Conservation (phyloP, 164 flowering plant species). For the Euptelea pleiosperma region DNA sequence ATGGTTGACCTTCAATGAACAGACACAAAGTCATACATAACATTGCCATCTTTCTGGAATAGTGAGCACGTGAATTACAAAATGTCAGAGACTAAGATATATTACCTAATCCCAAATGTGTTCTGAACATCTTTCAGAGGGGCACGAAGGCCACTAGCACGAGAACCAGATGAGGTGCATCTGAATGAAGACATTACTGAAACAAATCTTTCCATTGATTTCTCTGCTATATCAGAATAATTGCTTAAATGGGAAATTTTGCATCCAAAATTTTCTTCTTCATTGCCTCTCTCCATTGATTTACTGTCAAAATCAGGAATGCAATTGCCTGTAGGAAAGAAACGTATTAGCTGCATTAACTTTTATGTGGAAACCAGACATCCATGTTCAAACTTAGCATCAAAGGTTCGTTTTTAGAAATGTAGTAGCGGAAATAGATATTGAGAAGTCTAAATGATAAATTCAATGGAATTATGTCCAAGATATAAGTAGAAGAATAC, state of each 20-base stretch:
- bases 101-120: conserved; percentile 46
- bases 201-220: conserved; percentile 78
- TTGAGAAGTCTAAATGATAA: background rate
- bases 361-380: too few species aligned
- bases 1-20: conserved; percentile 32
- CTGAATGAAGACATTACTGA: conserved; percentile 69
- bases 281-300: conserved; percentile 18
- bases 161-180: conserved; percentile 70
- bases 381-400: background rate
- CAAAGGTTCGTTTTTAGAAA: background rate
- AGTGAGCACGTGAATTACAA: background rate
- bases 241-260: conserved; percentile 71
- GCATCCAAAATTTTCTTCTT: conserved; percentile 64
- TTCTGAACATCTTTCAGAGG: conserved; percentile 77
- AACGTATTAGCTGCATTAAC: background rate
- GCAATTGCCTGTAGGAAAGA: conserved; percentile 29
- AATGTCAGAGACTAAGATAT: background rate
- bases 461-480: background rate
- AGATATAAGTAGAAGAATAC: background rate
- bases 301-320: conserved; percentile 20
- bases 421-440: background rate
- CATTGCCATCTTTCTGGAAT: background rate
- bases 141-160: conserved; percentile 96
- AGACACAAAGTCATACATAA: conserved; percentile 1
- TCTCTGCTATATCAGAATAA: conserved; percentile 80